phyloP scores from a whole-genome alignment of 2,329 filamentous ascomycete genomes.

The Cytospora schulzeri region DNA sequence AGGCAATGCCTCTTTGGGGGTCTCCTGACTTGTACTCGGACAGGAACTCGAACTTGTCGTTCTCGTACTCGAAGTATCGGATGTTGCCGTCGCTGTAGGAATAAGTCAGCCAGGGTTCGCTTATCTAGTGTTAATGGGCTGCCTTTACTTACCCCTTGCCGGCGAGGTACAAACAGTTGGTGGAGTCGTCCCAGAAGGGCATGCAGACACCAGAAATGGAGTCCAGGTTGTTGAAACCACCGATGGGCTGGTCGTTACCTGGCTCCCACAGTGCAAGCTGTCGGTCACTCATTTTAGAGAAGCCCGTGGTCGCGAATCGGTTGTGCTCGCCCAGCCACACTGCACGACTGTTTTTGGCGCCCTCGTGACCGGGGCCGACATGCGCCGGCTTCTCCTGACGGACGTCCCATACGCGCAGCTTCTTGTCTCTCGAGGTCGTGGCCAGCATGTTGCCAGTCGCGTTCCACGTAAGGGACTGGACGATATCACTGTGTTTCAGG shows the following conservation, averaged over 20 bases:
- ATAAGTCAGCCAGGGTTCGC: slow-evolving; percentile 30
- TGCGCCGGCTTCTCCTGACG: slow-evolving; percentile 87
- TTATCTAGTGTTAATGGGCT: slow-evolving; percentile 20
- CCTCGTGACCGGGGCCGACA: slow-evolving; percentile 81
- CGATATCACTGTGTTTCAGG: slow-evolving; percentile 86
- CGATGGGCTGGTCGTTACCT: slow-evolving; percentile 81
- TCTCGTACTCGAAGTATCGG: slow-evolving; percentile 96
- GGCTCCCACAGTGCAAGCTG: slow-evolving; percentile 96
- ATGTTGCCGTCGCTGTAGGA: slow-evolving; percentile 86
- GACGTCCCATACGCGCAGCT: slow-evolving; percentile 95
- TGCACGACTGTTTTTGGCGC: slow-evolving; percentile 95
- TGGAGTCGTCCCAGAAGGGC: slow-evolving; percentile 97
- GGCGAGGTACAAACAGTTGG: slow-evolving; percentile 91
- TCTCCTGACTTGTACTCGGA: slow-evolving; percentile 97
- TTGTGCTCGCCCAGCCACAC: slow-evolving; percentile 99
- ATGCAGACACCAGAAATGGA: slow-evolving; percentile 98
- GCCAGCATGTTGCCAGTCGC: slow-evolving; percentile 83
- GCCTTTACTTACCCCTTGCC: slow-evolving; percentile 79
- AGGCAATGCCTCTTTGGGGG: slow-evolving; percentile 91
- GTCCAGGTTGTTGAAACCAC: slow-evolving; percentile 87
- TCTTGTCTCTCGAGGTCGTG: slow-evolving; percentile 97
- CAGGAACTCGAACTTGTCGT: slow-evolving; percentile 97
- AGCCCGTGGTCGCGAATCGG: slow-evolving; percentile 92
- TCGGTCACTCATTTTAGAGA: slow-evolving; percentile 97
- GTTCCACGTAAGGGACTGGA: slow-evolving; percentile 96